Evolutionary conservation across 1,139 yeast genomes (phyloP), one percentile per base, ranked within the genome.

Genomic region (Hemisphaericaspora xylanilytica): DNA sequence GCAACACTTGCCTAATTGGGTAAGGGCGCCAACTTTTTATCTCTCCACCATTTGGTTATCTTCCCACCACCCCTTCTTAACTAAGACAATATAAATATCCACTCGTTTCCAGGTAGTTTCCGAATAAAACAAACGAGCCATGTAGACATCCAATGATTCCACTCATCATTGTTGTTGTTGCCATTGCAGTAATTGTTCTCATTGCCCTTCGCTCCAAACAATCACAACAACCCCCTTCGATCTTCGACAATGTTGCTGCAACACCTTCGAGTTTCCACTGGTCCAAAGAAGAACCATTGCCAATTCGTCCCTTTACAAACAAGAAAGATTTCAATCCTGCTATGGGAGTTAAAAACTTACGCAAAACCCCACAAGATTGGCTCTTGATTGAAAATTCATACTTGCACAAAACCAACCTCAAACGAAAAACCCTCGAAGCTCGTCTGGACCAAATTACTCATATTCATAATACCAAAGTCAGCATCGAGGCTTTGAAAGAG

Each of bases 291-390:
- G 56, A 63, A 40, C 87, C 81, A n/a, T 59, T 63, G 41, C 70
- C 63, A 35, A 75, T 69, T 56, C 73, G 87, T 38, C 87, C 88
- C 4, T 60, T 60, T 26, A 66, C 47, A 1, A 64, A 63, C 3
- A 67, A 67, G 39, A 56, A 52, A 29, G 63, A 63, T 49, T 65
- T 65, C 47, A 63, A 63, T 31, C 65, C 68, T 3, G 59, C 64
- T n/a, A 62, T 70, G 70, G 70, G 62, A 2, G 55, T 69, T 22
- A 55, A 54, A 26, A 65, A 65, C 39, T 42, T 70, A 21, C 46
- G 59, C 5, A 42, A 55, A 9, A 47, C 58, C 1, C 67, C 69
- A 1, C 60, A 65, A 36, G 65, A 65, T 13, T 67, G 73, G 67
- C 51, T 70, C 11, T 54, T 69, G 17, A 53, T 70, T 10, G 75